phyloP scores from a whole-genome alignment of 805 yeast species.

The Myxozyma vanderwaltii region DNA sequence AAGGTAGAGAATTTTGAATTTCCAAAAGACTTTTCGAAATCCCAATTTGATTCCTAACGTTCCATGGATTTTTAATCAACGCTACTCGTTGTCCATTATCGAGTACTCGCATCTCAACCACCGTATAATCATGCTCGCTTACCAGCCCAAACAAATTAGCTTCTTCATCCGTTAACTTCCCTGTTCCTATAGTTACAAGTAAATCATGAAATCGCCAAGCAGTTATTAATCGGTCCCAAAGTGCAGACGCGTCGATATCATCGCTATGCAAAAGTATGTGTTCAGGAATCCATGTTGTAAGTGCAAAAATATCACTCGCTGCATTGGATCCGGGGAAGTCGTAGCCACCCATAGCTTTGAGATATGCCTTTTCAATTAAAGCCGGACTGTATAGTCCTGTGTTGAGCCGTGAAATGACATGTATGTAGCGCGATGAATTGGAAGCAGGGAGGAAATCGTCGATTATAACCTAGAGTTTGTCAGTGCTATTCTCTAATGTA shows the following conservation, averaged over 20 bases:
- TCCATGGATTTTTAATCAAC: conserved; percentile 54
- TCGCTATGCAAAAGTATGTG: conserved; percentile 41
- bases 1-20: conserved; percentile 8
- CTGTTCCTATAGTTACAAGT: conserved; percentile 71
- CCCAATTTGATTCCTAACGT: conserved; percentile 6
- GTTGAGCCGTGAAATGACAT: conserved; percentile 45
- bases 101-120: conserved; percentile 46
- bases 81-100: conserved; percentile 36
- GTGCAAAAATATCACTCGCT: conserved; percentile 63
- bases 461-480: conserved; percentile 45
- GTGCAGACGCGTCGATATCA: conserved; percentile 21
- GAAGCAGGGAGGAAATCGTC: conserved; percentile 52
- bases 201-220: conserved; percentile 45
- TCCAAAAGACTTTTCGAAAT: background rate
- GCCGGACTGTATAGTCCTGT: conserved; percentile 59
- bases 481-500: too few relatives aligned
- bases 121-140: conserved; percentile 71
- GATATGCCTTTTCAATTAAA: conserved; percentile 73
- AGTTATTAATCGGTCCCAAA: conserved; percentile 45
- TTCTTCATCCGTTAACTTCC: conserved; percentile 43
- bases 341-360: conserved; percentile 63
- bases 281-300: conserved; percentile 79
- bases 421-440: conserved; percentile 14
- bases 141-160: conserved; percentile 47
- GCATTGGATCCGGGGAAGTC: conserved; percentile 74